Conservation (phyloP, 139 green algal genomes). For the Penium margaritaceum region DNA sequence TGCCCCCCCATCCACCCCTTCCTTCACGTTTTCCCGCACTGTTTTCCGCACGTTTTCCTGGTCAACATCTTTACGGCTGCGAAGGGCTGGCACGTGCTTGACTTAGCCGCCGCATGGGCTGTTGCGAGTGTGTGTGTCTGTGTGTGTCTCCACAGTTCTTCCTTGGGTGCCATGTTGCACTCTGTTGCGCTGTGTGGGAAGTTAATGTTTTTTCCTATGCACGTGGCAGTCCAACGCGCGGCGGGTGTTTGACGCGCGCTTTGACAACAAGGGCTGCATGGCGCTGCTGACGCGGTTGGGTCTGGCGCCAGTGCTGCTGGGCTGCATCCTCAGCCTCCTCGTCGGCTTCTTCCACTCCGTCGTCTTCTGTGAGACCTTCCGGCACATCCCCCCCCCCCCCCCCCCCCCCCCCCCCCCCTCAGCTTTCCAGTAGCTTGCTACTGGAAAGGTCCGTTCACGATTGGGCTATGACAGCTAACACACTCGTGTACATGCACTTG, state of each 20-base stretch:
- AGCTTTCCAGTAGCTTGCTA: too few relatives aligned
- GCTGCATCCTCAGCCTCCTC: constrained; percentile 22
- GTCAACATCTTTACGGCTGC: not conserved
- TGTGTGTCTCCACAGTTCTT: too few relatives aligned
- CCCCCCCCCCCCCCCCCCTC: not conserved
- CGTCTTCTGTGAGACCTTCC: constrained; percentile 27
- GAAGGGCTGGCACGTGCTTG: too few relatives aligned
- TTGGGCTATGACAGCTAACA: too few relatives aligned
- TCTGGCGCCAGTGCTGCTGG: constrained; percentile 36
- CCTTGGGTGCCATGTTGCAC: constrained; percentile 79
- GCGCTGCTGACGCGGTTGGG: constrained; percentile 15
- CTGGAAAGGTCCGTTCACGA: too few relatives aligned
- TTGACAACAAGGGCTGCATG: not conserved
- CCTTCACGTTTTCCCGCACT: not conserved
- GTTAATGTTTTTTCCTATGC: constrained; percentile 47
- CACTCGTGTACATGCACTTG: too few relatives aligned
- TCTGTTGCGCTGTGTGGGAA: constrained; percentile 89
- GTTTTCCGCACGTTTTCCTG: not conserved
- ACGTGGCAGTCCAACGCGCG: constrained; percentile 40
- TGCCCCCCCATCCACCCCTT: not conserved
- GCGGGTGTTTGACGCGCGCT: constrained; percentile 20
- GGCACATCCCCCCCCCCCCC: not conserved
- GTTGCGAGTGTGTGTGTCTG: too few relatives aligned
- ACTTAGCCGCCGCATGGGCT: too few relatives aligned
- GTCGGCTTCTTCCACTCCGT: constrained; percentile 22